These are phyloP conservation scores for Saccharomycodes ludwigii DNA, from an alignment of 805 yeast species.

Conservation along the genomic window DNA sequence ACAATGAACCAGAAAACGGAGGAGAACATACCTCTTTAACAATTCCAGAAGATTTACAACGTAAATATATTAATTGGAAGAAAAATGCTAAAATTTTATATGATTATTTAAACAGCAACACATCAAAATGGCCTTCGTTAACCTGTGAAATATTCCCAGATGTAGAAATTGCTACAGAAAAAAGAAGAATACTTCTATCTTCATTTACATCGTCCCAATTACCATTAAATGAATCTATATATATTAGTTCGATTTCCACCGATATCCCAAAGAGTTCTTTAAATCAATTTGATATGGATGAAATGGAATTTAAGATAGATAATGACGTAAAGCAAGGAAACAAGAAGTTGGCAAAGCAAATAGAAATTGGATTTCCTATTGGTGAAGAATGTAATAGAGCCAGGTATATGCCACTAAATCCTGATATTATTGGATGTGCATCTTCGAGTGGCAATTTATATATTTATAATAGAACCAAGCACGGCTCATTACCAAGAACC, in stretches of 20 bases:
- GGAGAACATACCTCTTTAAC: too few relatives aligned
- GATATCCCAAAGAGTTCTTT: conserved; percentile 22
- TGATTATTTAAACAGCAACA: conserved; percentile 57
- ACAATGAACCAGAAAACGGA: too few relatives aligned
- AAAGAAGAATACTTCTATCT: conserved; percentile 20
- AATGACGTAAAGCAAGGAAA: conserved; percentile 16
- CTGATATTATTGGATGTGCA: conserved; percentile 65
- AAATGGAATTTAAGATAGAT: conserved; percentile 26
- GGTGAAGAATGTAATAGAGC: conserved; percentile 64
- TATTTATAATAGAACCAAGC: conserved; percentile 76
- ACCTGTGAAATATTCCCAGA: conserved; percentile 59
- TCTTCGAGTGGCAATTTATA: conserved; percentile 53
- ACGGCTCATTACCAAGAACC: too few relatives aligned
- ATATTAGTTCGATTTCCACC: conserved; percentile 20
- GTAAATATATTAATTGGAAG: conserved; percentile 46
- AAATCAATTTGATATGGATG: conserved; percentile 25
- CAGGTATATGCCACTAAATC: conserved; percentile 73
- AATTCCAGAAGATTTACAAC: conserved; percentile 17
- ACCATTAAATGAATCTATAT: conserved; percentile 22
- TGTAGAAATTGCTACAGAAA: conserved; percentile 16
- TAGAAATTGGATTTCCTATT: conserved; percentile 24
- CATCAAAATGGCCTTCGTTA: conserved; percentile 59
- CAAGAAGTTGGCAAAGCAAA: conserved; percentile 13
- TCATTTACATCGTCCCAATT: conserved; percentile 24
- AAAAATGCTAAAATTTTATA: conserved; percentile 68